Base-by-base conservation (phyloP, 2,329 filamentous ascomycete genomes). In the Talaromyces sp. region DNA sequence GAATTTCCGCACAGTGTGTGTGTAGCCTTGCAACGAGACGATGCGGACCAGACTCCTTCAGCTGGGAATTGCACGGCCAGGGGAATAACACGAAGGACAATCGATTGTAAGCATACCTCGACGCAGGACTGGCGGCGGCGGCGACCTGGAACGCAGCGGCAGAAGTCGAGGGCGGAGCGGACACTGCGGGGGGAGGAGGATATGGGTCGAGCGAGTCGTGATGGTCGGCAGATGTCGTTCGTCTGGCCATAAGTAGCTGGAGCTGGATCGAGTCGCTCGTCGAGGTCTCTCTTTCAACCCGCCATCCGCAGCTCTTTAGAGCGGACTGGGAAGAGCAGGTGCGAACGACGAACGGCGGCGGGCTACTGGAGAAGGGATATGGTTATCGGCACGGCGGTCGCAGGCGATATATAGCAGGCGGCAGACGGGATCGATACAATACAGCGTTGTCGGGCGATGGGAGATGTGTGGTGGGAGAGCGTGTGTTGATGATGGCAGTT, bases 191-290 rank as follows among this genome's bases (percentile, higher is more conserved):
- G 63, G 68, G 65, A 56, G 65, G 63, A 67, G 72, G 68, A 70
- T 72, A 68, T 70, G 74, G 72, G 71, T 77, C 73, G 67, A 72
- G 69, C 69, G 71, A 71, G 73, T 75, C 72, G 72, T 77, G 75
- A 68, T 72, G 73, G 69, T 74, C 72, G 73, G 69, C 66, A 70
- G 71, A 72, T 70, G 74, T 72, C 73, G 71, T 75, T 75, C 74
- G 75, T 69, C 74, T 77, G 74, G 75, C 76, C 77, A 79, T 79
- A 77, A 73, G 75, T 77, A 72, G 68, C 67, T 70, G 66, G 67
- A 68, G 66, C 66, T 69, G 54, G 66, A 68, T 69, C 65, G 61
- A 69, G 66, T 62, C 64, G 68, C 63, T 68, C 68, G 68, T 72
- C 64, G 67, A 70, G 65, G 65, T 68, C 65, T 68, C 72, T 68